Evolutionary conservation across 2,329 filamentous ascomycete species (phyloP), one percentile per base, ranked within the genome.

Genomic region (Fusarium algeriense): DNA sequence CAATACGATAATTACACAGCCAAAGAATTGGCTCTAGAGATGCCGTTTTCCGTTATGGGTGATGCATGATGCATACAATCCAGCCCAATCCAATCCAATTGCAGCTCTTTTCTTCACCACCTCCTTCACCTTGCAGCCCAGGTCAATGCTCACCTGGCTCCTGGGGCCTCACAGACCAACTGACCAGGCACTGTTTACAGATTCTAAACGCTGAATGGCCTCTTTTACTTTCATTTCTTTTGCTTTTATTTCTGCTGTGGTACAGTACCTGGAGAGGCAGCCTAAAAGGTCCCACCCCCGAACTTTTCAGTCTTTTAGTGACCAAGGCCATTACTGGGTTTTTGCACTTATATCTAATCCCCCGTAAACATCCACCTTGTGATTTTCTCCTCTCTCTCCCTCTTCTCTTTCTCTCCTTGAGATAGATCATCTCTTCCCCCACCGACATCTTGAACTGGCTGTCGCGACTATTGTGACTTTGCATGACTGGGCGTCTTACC

Each of bases 341-440:
- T 74, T 66, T 64, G 58, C 69, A 75, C 73, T 75, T 75, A 75
- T 71, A 73, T 70, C 43, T 58, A 68, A 73, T 62, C 60, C 70
- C 72, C 73, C 73, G 58, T 72, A 69, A 53, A 64, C 43, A 52
- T 68, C 55, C 63, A 59, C 66, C 59, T 52, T 23, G 49, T 50
- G 65, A 62, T 48, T 60, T 40, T 44, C 20, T 62, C 49, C 45
- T 45, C 34, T 55, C 49, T 62, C 50, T 56, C 43, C 54, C 52
- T 56, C 28, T 30, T 46, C 41, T 49, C 55, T 56, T 55, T 57
- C 53, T 54, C 19, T 44, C 30, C 41, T 30, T 62, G 56, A 70
- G 54, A 50, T 54, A 50, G 15, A 61, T 26, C 20, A 41, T 49
- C 37, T 30, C n/a, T 35, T 38, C 52, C 64, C 63, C 59, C 59